phyloP scores from a whole-genome alignment of 2,329 filamentous ascomycete species.

The Talaromyces sp. region DNA sequence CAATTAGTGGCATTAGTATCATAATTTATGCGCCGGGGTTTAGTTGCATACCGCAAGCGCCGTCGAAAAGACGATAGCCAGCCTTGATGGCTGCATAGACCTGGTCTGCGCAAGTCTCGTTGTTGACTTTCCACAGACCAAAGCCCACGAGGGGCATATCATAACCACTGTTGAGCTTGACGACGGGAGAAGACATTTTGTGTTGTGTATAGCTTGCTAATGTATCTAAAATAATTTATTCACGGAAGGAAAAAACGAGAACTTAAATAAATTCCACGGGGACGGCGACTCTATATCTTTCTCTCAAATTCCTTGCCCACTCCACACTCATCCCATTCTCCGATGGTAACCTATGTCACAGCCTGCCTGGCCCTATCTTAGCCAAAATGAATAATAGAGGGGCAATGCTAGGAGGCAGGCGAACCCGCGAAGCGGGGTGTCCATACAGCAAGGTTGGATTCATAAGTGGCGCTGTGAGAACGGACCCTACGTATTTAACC shows the following conservation, averaged over 20 bases:
- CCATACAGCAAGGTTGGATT: not conserved
- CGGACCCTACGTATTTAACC: slow-evolving; percentile 1
- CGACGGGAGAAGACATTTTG: slow-evolving; percentile 26
- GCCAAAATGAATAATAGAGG: slow-evolving; percentile 7
- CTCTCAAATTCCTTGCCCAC: not conserved
- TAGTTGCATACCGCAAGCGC: slow-evolving; percentile 51
- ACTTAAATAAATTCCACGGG: not conserved
- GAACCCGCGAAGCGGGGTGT: slow-evolving; percentile 7
- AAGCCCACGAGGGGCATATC: slow-evolving; percentile 45
- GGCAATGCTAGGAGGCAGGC: slow-evolving; percentile 1
- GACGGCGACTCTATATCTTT: slow-evolving; percentile 6
- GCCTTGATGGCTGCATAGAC: slow-evolving; percentile 70
- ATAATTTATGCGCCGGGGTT: not conserved
- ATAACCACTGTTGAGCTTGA: slow-evolving; percentile 29
- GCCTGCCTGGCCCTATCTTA: not conserved
- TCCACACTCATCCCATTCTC: not conserved
- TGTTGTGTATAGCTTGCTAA: not conserved
- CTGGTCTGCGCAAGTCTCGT: slow-evolving; percentile 67
- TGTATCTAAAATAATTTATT: not conserved
- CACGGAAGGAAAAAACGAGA: not conserved
- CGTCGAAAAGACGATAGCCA: slow-evolving; percentile 60
- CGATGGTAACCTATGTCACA: not conserved
- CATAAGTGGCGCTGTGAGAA: not conserved
- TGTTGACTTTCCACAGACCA: slow-evolving; percentile 76
- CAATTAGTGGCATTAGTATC: not conserved